Percentiles rank a stretch among this genome's conserved stretches.
Conservation (phyloP, 2,329 filamentous ascomycete genomes). For the Cordyceps cateniannulata region DNA sequence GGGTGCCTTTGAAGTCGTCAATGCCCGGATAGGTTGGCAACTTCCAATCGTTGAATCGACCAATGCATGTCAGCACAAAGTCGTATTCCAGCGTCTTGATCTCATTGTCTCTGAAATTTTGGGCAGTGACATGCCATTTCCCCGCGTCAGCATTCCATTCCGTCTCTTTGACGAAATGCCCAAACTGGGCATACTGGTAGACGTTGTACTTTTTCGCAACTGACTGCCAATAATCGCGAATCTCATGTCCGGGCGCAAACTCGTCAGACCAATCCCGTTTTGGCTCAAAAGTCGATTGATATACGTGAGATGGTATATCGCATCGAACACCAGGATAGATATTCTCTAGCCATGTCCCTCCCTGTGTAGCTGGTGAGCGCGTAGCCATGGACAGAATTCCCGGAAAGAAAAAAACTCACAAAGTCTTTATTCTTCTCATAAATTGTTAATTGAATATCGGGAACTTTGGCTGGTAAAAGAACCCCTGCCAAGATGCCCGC, state of each 20-base stretch:
- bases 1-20: slow-evolving; percentile 44
- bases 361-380: slow-evolving; percentile 22
- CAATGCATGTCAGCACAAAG: slow-evolving; percentile 56
- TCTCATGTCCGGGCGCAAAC: slow-evolving; percentile 61
- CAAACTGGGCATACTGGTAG: slow-evolving; percentile 49
- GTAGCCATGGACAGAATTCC: slow-evolving; percentile 8
- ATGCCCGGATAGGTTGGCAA: slow-evolving; percentile 56
- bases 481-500: slow-evolving; percentile 48
- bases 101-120: slow-evolving; percentile 19
- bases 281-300: slow-evolving; percentile 61
- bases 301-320: slow-evolving; percentile 63
- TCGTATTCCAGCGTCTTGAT: slow-evolving; percentile 45
- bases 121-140: slow-evolving; percentile 40
- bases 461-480: slow-evolving; percentile 62
- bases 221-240: slow-evolving; percentile 58
- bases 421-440: slow-evolving; percentile 64
- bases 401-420: slow-evolving; percentile 39
- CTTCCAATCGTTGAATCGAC: slow-evolving; percentile 60
- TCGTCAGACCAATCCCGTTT: slow-evolving; percentile 64
- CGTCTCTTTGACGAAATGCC: slow-evolving; percentile 47
- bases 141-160: slow-evolving; percentile 46
- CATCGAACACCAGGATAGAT: slow-evolving; percentile 60
- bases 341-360: slow-evolving; percentile 50
- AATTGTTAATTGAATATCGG: slow-evolving; percentile 57
- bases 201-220: slow-evolving; percentile 59